These are phyloP conservation scores for Hyaloscypha bicolor DNA, from an alignment of 495 filamentous ascomycete species.

Conservation along the genomic window DNA sequence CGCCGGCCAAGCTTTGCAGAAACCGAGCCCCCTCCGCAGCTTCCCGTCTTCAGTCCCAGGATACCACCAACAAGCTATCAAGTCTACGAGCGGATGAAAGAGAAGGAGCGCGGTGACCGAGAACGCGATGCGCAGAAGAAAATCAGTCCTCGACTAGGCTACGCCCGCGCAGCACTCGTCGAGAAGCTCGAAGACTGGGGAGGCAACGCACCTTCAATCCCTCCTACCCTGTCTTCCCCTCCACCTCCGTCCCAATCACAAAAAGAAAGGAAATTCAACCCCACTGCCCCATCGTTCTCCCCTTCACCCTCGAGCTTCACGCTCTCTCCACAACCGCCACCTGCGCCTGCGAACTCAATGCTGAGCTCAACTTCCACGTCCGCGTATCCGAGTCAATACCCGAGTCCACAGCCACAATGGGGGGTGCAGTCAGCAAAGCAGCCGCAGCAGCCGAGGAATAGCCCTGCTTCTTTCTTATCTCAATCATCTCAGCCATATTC, in stretches of 20 bases:
- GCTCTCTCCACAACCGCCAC: conserved; percentile 14
- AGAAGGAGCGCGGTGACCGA: background rate
- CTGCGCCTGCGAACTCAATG: conserved; percentile 20
- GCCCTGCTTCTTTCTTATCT: background rate
- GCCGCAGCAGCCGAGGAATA: background rate
- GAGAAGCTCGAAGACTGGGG: conserved; percentile 28
- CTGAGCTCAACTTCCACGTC: conserved; percentile 8
- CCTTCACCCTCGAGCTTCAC: conserved; percentile 8
- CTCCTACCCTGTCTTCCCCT: background rate
- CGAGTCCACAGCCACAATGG: background rate
- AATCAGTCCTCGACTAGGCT: conserved; percentile 24
- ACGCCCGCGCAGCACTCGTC: conserved; percentile 18
- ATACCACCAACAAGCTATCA: conserved; percentile 29
- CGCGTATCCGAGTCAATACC: conserved; percentile 7
- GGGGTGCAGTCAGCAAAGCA: background rate
- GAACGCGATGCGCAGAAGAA: background rate
- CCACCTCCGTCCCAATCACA: background rate
- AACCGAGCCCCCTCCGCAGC: conserved; percentile 31
- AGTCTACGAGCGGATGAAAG: conserved; percentile 27
- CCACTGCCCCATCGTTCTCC: conserved; percentile 25
- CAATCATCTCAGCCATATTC: background rate
- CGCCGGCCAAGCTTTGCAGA: conserved; percentile 28
- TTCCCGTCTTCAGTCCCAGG: conserved; percentile 28
- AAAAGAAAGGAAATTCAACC: conserved; percentile 21
- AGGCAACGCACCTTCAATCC: background rate